These are phyloP conservation scores for Chlorella sp. DNA, from an alignment of 139 green algal genomes.

Conservation along the genomic window DNA sequence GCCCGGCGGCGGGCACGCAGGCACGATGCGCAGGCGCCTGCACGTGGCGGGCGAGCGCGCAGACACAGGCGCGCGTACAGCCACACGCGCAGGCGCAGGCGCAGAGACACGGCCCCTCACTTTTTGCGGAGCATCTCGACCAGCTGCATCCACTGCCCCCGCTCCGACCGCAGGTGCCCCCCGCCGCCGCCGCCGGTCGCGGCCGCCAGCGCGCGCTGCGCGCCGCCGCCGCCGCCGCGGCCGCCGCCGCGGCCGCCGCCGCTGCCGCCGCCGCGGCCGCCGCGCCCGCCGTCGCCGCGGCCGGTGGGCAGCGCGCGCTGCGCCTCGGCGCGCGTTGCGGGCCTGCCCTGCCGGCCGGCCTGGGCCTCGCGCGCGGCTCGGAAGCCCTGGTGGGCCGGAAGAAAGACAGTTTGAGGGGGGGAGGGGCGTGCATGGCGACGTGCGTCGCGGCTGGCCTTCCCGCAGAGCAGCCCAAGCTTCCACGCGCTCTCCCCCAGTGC, in stretches of 20 bases:
- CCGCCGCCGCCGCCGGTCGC: conserved; percentile 38
- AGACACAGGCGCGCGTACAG: background rate
- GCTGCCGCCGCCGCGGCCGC: conserved; percentile 18
- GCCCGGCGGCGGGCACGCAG: too few species aligned
- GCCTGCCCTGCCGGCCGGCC: conserved; percentile 39
- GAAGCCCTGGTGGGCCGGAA: conserved; percentile 29
- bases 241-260: conserved; percentile 19
- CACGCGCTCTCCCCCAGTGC: background rate
- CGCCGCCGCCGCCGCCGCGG: conserved; percentile 14
- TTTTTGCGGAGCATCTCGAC: conserved; percentile 69
- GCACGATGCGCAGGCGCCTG: too few species aligned
- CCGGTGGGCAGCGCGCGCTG: conserved; percentile 57
- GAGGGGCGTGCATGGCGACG: too few species aligned
- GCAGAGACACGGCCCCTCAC: background rate
- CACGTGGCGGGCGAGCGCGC: too few species aligned
- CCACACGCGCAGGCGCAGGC: background rate
- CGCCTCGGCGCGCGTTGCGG: conserved; percentile 50
- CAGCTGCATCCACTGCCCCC: conserved; percentile 67
- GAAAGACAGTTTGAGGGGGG: background rate
- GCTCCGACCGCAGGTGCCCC: conserved; percentile 48
- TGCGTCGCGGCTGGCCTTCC: too few species aligned
- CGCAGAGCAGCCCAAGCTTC: too few species aligned
- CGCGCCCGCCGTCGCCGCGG: conserved; percentile 33
- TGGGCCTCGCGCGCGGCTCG: conserved; percentile 14
- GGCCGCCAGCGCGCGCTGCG: too few species aligned